phyloP scores from a whole-genome alignment of 2,329 filamentous ascomycete genomes.

The Xylariaceae sp. region DNA sequence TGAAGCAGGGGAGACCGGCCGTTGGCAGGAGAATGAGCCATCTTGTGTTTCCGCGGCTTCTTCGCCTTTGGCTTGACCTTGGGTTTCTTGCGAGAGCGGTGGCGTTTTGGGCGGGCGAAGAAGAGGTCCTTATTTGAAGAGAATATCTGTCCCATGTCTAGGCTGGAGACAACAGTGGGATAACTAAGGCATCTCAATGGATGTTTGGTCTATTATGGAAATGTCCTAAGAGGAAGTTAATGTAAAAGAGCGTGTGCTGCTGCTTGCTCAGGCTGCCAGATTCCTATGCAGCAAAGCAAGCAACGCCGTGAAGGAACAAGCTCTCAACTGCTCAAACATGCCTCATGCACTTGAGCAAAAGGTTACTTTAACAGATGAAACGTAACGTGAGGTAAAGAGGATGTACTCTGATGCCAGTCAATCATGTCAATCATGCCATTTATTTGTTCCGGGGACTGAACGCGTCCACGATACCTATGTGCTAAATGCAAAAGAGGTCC shows the following conservation, averaged over 20 bases:
- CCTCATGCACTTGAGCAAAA: background rate
- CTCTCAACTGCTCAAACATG: background rate
- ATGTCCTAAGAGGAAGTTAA: background rate
- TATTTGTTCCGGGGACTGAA: background rate
- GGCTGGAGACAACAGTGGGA: background rate
- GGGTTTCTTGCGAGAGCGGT: background rate
- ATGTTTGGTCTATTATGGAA: background rate
- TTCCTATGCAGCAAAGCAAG: background rate
- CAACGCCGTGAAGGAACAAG: background rate
- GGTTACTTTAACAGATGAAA: background rate
- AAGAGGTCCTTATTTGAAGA: slow-evolving; percentile 16
- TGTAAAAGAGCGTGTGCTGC: background rate
- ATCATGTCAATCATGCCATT: background rate
- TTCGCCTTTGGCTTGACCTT: background rate
- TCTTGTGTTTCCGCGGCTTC: background rate
- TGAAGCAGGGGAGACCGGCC: background rate
- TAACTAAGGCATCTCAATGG: background rate
- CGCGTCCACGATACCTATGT: background rate
- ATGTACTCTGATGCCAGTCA: too few relatives aligned
- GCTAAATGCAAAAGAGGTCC: too few relatives aligned
- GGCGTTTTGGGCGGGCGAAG: background rate
- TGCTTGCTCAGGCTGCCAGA: background rate
- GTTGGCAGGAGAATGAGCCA: background rate
- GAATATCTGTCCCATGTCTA: background rate
- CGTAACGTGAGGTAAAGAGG: background rate